Evolutionary conservation across 306 rosid genomes (phyloP).

Genomic region (Ochetophila trinervis): DNA sequence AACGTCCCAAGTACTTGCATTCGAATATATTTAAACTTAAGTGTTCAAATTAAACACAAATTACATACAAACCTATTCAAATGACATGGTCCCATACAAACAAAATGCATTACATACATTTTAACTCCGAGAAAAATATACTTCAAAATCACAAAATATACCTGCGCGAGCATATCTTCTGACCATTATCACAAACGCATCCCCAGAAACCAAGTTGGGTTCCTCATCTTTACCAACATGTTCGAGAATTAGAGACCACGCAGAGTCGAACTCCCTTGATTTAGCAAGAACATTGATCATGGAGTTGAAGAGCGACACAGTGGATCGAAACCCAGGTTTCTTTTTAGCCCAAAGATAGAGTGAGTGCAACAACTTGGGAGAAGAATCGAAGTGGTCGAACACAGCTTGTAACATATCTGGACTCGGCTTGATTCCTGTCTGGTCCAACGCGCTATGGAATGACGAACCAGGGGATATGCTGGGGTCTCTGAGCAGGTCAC

Average conservation of each 20-base stretch:
- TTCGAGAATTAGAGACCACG: slow-evolving; percentile 61
- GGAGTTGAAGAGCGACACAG: slow-evolving; percentile 41
- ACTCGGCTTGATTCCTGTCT: slow-evolving; percentile 51
- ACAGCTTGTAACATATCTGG: slow-evolving; percentile 37
- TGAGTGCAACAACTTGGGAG: slow-evolving; percentile 63
- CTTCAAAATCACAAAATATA: slow-evolving; percentile 17
- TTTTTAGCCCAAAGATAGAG: slow-evolving; percentile 71
- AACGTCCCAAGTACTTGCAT: not conserved
- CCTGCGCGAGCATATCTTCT: slow-evolving; percentile 84
- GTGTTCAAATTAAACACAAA: not conserved
- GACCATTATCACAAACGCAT: slow-evolving; percentile 67
- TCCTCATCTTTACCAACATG: slow-evolving; percentile 29
- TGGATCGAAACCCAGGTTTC: slow-evolving; percentile 46
- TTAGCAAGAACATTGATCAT: slow-evolving; percentile 57
- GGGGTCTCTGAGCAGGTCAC: slow-evolving; percentile 47
- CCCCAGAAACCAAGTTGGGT: slow-evolving; percentile 43
- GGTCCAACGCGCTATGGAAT: slow-evolving; percentile 50
- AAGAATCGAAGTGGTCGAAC: slow-evolving; percentile 55
- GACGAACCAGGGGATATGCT: slow-evolving; percentile 45
- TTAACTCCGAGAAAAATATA: not conserved
- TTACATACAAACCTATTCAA: not conserved
- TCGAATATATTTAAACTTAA: not conserved
- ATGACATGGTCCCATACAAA: not conserved
- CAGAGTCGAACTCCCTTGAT: slow-evolving; percentile 59
- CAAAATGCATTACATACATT: not conserved